These are phyloP conservation scores for Tulasnella calospora DNA, from an alignment of 768 basidiomycete species.

Conservation along the genomic window DNA sequence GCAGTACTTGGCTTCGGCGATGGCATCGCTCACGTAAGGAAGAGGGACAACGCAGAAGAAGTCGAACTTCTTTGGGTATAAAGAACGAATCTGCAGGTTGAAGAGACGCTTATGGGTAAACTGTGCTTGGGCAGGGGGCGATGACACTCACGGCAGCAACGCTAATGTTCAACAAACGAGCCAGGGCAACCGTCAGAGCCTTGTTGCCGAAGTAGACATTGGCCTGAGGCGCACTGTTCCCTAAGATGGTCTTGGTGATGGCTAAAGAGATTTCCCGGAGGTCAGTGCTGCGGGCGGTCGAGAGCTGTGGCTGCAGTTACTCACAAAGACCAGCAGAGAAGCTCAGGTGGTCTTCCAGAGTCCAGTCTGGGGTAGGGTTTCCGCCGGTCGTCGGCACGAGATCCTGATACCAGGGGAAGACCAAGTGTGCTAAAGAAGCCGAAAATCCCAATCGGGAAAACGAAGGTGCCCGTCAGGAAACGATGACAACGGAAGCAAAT, in stretches of 20 bases:
- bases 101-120: background rate
- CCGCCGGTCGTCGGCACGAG: conserved; percentile 22
- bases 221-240: conserved; percentile 2
- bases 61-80: conserved; percentile 11
- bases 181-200: background rate
- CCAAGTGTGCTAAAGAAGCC: conserved; percentile 10
- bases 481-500: background rate
- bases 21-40: conserved; percentile 14
- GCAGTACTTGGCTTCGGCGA: conserved; percentile 19
- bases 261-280: background rate
- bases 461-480: background rate
- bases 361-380: conserved; percentile 12
- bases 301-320: background rate
- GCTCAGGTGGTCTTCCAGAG: background rate
- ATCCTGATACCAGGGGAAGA: conserved; percentile 19
- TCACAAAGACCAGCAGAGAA: background rate
- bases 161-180: conserved; percentile 8
- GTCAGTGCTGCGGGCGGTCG: background rate
- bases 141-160: background rate
- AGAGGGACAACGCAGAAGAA: conserved; percentile 20
- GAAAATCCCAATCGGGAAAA: background rate
- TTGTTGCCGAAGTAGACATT: conserved; percentile 15
- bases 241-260: conserved; percentile 19
- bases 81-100: background rate
- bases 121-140: background rate